phyloP scores from a whole-genome alignment of 768 basidiomycete genomes.

The Rubroboletus satanas region DNA sequence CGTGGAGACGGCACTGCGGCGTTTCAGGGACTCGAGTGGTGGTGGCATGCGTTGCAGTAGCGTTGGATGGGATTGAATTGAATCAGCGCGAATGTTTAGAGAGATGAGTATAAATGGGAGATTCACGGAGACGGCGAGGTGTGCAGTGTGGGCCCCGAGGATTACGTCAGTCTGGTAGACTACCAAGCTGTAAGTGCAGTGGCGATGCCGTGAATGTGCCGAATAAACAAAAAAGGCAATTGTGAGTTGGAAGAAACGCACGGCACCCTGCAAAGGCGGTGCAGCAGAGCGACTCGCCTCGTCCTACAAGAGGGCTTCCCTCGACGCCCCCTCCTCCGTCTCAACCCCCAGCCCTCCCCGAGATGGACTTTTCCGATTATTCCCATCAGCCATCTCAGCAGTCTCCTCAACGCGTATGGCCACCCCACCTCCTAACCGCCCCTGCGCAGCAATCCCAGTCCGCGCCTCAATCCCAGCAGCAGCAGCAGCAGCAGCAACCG shows the following conservation, averaged over 20 bases:
- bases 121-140: neutral
- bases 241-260: neutral
- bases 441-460: neutral
- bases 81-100: neutral
- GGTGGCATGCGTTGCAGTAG: neutral
- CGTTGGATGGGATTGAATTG: neutral
- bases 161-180: constrained; percentile 9
- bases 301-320: constrained; percentile 12
- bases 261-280: constrained; percentile 13
- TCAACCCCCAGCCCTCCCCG: neutral
- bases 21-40: constrained; percentile 16
- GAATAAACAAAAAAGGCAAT: constrained; percentile 1
- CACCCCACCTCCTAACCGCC: constrained; percentile 15
- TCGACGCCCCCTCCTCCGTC: neutral
- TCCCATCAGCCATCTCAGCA: constrained; percentile 36
- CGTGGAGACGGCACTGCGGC: constrained; percentile 26
- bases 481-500: neutral
- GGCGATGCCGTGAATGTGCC: constrained; percentile 7
- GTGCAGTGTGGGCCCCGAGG: neutral
- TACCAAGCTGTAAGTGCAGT: constrained; percentile 16
- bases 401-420: constrained; percentile 29
- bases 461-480: neutral
- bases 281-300: constrained; percentile 1
- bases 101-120: too few species aligned
- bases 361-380: constrained; percentile 25